Base-by-base conservation (phyloP, 768 basidiomycete genomes). In the Leccinum barrowsii region DNA sequence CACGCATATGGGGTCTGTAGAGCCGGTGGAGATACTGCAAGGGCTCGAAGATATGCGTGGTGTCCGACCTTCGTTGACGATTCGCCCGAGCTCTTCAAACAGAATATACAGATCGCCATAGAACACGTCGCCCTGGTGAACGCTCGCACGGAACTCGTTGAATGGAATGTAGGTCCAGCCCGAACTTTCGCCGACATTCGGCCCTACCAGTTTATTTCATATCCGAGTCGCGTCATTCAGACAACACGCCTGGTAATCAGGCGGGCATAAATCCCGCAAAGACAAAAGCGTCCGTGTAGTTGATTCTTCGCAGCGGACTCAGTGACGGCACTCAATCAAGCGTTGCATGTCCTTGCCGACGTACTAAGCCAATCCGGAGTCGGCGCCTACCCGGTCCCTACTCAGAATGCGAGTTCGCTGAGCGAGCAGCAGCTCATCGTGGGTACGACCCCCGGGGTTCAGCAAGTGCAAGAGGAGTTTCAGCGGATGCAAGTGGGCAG, bases 41-140 rank as follows among this genome's bases (percentile, higher is more conserved):
- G 30, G 30, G 4, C 30, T 32, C 1, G 30, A 32, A 32, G 11
- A 32, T 3, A 11, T 32, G 30, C 11, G 10, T 32, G 30, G 30
- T 32, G n/a, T n/a, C n/a, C n/a, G 7, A 26, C 26, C 26, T 1
- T 24, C 3, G 22, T 24, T 24, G 22, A 24, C 3, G 8, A 82
- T 59, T 83, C 85, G 21, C 81, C 83, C 13, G 83, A 82, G 24
- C 56, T 77, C n/a, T 85, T 89, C 75, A 85, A 83, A 60, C 81
- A 82, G 52, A 85, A 84, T 66, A 59, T 85, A 2, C 77, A 77
- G 44, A 55, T 79, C 17, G 74, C 79, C 0, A 76, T 80, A 54
- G 77, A 80, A 40, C 79, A 83, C n/a, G 76, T 86, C 28, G 61
- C 76, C 2, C 70, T 79, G 11, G 70, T 86, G 2, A 81, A 83